Evolutionary conservation across 345 rosid species (phyloP).

Genomic region (Gossypium mustelinum): DNA sequence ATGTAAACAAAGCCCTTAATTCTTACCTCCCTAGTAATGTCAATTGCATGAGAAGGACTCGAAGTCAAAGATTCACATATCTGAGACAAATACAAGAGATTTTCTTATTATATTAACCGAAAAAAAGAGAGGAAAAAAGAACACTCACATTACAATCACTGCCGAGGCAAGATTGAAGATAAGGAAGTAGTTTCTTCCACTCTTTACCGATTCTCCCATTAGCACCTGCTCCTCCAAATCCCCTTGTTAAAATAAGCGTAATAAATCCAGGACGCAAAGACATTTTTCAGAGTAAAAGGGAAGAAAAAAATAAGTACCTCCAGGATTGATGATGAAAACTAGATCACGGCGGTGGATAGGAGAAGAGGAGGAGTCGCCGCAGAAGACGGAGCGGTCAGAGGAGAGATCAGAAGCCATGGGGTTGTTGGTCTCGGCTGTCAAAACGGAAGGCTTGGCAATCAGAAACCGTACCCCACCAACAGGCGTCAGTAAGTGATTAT

Average conservation of each 20-base stretch:
- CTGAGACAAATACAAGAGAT: conserved; percentile 31
- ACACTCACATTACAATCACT: conserved; percentile 66
- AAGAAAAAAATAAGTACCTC: conserved; percentile 35
- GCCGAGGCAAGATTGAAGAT: conserved; percentile 70
- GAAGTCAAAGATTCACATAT: conserved; percentile 77
- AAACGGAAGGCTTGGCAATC: conserved; percentile 30
- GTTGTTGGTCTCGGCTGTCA: conserved; percentile 27
- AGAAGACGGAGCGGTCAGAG: conserved; percentile 29
- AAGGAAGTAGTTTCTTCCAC: conserved; percentile 89
- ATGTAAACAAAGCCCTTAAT: background rate
- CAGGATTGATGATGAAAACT: conserved; percentile 88
- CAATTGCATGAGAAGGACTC: conserved; percentile 90
- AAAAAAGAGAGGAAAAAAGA: background rate
- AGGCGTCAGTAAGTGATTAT: conserved; percentile 20
- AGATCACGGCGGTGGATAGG: conserved; percentile 65
- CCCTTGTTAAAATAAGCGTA: conserved; percentile 2
- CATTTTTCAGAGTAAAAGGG: background rate
- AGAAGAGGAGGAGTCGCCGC: conserved; percentile 38
- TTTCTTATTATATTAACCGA: background rate
- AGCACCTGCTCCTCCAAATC: conserved; percentile 56
- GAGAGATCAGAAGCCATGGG: conserved; percentile 52
- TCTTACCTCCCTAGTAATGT: conserved; percentile 88
- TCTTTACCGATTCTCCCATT: conserved; percentile 83
- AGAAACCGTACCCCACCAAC: conserved; percentile 11
- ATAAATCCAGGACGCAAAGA: background rate